Evolutionary conservation across 2,329 filamentous ascomycete genomes (phyloP).

Genomic region (Arthrobotrys pseudoclavata): DNA sequence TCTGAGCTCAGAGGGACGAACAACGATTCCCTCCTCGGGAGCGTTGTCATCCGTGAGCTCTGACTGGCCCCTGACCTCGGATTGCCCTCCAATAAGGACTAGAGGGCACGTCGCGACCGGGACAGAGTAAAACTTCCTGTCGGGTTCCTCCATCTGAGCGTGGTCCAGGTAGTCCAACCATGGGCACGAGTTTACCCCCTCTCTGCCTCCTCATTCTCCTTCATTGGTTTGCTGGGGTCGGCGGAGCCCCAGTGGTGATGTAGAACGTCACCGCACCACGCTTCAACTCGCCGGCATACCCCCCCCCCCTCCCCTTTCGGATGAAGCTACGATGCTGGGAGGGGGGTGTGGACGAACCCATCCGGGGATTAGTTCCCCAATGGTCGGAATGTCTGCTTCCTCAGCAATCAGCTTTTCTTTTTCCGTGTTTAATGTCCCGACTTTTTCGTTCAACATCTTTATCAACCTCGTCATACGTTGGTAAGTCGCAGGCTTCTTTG

Average conservation of each 20-base stretch:
- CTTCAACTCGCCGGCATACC: not conserved
- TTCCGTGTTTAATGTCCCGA: not conserved
- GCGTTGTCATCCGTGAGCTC: not conserved
- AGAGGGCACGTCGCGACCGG: not conserved
- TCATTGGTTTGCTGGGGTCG: slow-evolving; percentile 1
- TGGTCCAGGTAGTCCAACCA: slow-evolving; percentile 4
- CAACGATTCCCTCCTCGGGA: not conserved
- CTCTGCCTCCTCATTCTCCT: not conserved
- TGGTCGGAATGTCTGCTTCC: not conserved
- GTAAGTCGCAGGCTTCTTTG: not conserved
- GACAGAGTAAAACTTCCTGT: not conserved
- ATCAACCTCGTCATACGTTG: not conserved
- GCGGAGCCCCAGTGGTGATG: not conserved
- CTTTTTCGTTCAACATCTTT: not conserved
- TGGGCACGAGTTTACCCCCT: not conserved
- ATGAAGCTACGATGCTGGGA: not conserved
- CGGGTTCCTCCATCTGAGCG: slow-evolving; percentile 2
- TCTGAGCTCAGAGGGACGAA: slow-evolving; percentile 12
- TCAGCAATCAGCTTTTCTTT: not conserved
- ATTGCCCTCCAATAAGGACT: slow-evolving; percentile 6
- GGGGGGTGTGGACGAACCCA: not conserved
- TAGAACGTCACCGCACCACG: slow-evolving; percentile 10
- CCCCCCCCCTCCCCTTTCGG: not conserved
- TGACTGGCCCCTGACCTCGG: not conserved
- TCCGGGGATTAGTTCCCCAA: not conserved